Evolutionary conservation across 441 rosid species (phyloP).

Genomic region (Isatis lusitanica): DNA sequence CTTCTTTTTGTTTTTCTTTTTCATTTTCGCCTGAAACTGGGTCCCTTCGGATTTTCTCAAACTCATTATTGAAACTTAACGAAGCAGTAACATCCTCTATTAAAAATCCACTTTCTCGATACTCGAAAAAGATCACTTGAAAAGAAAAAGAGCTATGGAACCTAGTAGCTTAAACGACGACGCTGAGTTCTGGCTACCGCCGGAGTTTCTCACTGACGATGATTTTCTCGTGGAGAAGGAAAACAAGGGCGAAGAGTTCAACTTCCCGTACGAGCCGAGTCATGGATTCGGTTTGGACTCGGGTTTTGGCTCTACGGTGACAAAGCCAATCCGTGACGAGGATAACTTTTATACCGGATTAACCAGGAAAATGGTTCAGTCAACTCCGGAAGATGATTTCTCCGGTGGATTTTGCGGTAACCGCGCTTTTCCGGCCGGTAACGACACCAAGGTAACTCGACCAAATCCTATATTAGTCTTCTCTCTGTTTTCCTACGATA

Average conservation of each 20-base stretch:
- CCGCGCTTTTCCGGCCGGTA: not conserved
- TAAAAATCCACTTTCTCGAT: not conserved
- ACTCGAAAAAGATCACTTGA: not conserved
- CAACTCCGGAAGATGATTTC: constrained; percentile 49
- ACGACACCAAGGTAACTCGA: constrained; percentile 6
- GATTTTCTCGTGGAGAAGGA: constrained; percentile 40
- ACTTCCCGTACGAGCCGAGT: constrained; percentile 36
- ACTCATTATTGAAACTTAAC: constrained; percentile 45
- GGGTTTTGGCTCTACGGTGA: constrained; percentile 56
- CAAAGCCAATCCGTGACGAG: constrained; percentile 59
- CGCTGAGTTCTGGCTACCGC: constrained; percentile 77
- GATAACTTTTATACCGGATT: constrained; percentile 52
- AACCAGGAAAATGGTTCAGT: constrained; percentile 46
- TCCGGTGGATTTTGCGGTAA: constrained; percentile 22
- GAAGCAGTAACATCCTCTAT: constrained; percentile 32
- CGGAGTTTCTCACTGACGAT: constrained; percentile 69
- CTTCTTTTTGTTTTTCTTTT: not conserved
- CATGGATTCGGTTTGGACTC: constrained; percentile 46
- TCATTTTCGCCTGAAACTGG: constrained; percentile 4
- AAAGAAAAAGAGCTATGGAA: constrained; percentile 49
- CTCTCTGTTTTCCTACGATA: constrained; percentile 3
- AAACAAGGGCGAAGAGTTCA: not conserved
- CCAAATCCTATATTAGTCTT: not conserved
- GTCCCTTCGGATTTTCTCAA: constrained; percentile 28
- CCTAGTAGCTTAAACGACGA: constrained; percentile 48